Evolutionary conservation across 1,284 basidiomycete species (phyloP).

Genomic region (Kwoniella shivajii): DNA sequence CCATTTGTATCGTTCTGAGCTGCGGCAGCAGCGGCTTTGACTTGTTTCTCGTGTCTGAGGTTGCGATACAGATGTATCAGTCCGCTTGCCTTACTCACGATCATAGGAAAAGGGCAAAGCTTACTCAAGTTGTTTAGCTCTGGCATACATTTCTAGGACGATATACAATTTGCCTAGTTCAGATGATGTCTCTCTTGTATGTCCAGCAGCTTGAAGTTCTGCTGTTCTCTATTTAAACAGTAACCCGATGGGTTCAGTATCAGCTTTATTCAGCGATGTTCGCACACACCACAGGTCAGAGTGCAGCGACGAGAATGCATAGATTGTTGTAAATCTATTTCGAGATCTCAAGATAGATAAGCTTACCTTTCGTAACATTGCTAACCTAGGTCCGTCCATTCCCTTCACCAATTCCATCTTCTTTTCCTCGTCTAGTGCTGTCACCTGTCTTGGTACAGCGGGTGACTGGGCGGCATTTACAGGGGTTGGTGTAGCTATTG

Average conservation of each 20-base stretch:
- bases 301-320: too few relatives aligned
- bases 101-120: constrained; percentile 7
- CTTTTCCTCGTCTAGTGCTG: constrained; percentile 40
- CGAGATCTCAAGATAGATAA: not conserved
- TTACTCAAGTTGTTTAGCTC: constrained; percentile 39
- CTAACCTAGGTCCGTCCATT: constrained; percentile 37
- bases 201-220: constrained; percentile 44
- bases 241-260: too few relatives aligned
- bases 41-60: constrained; percentile 16
- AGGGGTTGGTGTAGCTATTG: too few relatives aligned
- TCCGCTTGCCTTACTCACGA: not conserved
- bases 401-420: constrained; percentile 42
- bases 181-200: constrained; percentile 42
- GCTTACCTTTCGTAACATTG: constrained; percentile 36
- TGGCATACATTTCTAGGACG: constrained; percentile 42
- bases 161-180: constrained; percentile 40
- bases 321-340: not conserved
- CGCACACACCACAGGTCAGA: too few relatives aligned
- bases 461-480: too few relatives aligned
- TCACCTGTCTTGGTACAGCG: too few relatives aligned
- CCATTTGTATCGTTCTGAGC: constrained; percentile 15
- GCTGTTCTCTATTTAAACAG: constrained; percentile 35
- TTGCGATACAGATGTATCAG: not conserved
- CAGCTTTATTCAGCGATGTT: not conserved
- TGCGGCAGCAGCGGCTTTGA: constrained; percentile 18